Conservation (phyloP, 2,329 filamentous ascomycete species). For the Pestalotiopsis sp. region DNA sequence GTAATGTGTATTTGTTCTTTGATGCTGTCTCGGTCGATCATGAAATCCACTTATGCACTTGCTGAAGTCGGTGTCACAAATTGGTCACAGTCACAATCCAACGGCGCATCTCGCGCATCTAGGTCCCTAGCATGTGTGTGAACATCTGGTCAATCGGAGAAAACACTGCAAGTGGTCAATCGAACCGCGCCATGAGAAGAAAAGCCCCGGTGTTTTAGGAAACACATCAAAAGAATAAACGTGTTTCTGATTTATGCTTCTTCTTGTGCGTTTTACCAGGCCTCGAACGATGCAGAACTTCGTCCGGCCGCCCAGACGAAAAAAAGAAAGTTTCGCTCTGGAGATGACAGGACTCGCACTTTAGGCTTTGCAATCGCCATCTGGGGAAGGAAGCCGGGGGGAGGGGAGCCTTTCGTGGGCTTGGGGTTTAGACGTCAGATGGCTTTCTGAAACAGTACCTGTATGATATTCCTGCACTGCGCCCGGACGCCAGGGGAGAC, state of each 20-base stretch:
- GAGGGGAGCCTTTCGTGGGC: not conserved
- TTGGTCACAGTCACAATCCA: too few relatives aligned
- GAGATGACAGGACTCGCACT: slow-evolving; percentile 7
- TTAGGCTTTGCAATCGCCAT: not conserved
- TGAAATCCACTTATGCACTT: not conserved
- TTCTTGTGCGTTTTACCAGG: not conserved
- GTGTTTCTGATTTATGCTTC: slow-evolving; percentile 6
- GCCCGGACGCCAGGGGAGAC: not conserved
- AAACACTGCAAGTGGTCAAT: not conserved
- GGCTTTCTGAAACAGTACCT: slow-evolving; percentile 16
- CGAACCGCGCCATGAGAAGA: not conserved
- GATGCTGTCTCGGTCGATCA: not conserved
- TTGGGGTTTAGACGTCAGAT: not conserved
- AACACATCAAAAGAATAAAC: not conserved
- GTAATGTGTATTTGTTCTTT: not conserved
- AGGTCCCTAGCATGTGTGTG: too few relatives aligned
- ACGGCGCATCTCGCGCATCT: too few relatives aligned
- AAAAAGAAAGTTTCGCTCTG: not conserved
- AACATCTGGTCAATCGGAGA: too few relatives aligned
- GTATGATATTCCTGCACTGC: slow-evolving; percentile 15
- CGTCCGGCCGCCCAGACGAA: not conserved
- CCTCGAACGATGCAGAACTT: too few relatives aligned
- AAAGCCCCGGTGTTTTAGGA: not conserved
- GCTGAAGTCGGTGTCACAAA: not conserved
- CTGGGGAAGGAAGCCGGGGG: not conserved